Evolutionary conservation across 768 basidiomycete genomes (phyloP), one percentile per base, ranked within the genome.

Genomic region (Chiua virens): DNA sequence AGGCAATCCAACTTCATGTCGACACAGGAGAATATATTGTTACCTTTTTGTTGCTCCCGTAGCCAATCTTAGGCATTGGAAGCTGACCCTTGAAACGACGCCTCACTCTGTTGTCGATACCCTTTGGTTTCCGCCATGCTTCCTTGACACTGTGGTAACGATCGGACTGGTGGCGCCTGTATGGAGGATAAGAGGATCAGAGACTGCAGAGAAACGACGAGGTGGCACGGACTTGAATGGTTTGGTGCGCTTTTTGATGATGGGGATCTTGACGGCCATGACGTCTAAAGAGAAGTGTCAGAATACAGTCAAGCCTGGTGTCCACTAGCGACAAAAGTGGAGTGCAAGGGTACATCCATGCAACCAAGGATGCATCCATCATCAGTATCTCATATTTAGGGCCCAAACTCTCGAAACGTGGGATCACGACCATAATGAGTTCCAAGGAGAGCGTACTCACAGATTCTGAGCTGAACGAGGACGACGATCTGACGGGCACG

Each of bases 71-170:
- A 69, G 95, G 95, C 96, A 98, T 98, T 59, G 93, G 81, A 51
- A 83, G 81, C 73, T 96, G 93, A 49, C 96, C 96, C 80, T 93
- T 97, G 81, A 92, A 93, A 66, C 90, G 86, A 62, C 91, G 84
- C 71, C 93, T 81, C 65, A 97, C 95, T 67, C 95, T 86, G 86
- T 98, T 98, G 73, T 98, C 96, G 65, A 98, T 98, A 92, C 96
- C 97, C 86, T 98, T 99, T 62, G 97, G 97, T 80, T 99, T 99
- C 73, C 97, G 83, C 97, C 97, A 99, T 80, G 91, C 80, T 79
- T 97, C 94, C 82, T 96, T 96, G 62, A 98, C 94, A 60, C 88
- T 77, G 72, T 91, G 84, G 80, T 97, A 98, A 69, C 96, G 89
- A 78, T 98, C 96, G 44, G 93, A 96, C 76, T 98, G 96, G 75